Percentiles rank a stretch among this genome's conserved stretches.
Conservation (phyloP, 805 yeast species). For the Kuraishia piskuri region DNA sequence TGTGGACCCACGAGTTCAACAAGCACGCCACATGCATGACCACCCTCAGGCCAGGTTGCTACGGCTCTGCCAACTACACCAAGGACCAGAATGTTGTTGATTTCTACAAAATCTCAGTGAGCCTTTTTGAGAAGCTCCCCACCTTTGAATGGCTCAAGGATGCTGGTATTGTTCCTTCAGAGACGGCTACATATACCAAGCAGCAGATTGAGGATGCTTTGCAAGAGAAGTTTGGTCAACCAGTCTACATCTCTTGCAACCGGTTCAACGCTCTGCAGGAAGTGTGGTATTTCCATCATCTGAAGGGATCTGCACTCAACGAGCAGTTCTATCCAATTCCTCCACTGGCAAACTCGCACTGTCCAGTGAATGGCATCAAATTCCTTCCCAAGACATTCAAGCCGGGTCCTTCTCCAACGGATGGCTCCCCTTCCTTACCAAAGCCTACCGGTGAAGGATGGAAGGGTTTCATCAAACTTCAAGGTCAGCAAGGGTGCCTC, state of each 20-base stretch:
- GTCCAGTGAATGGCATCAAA: slow-evolving; percentile 63
- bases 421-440: slow-evolving; percentile 17
- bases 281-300: slow-evolving; percentile 74
- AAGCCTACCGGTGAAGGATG: slow-evolving; percentile 24
- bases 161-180: slow-evolving; percentile 67
- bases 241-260: slow-evolving; percentile 57
- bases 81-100: slow-evolving; percentile 49
- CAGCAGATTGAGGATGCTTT: slow-evolving; percentile 47
- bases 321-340: slow-evolving; percentile 64
- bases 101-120: slow-evolving; percentile 54
- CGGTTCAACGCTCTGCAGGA: slow-evolving; percentile 43
- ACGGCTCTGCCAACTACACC: slow-evolving; percentile 24
- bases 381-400: slow-evolving; percentile 54
- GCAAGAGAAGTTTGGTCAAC: slow-evolving; percentile 38
- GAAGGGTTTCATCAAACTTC: slow-evolving; percentile 40
- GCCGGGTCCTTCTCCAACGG: slow-evolving; percentile 15
- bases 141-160: slow-evolving; percentile 58
- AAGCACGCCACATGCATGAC: slow-evolving; percentile 92
- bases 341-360: slow-evolving; percentile 43
- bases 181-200: slow-evolving; percentile 45
- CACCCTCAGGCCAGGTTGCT: slow-evolving; percentile 69
- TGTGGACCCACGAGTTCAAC: slow-evolving; percentile 91
- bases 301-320: slow-evolving; percentile 62
- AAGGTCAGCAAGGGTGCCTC: slow-evolving; percentile 60
- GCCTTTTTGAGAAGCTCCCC: slow-evolving; percentile 49